These are phyloP conservation scores for Tolypocladium tundrense DNA, from an alignment of 2,329 filamentous ascomycete species.

Conservation along the genomic window DNA sequence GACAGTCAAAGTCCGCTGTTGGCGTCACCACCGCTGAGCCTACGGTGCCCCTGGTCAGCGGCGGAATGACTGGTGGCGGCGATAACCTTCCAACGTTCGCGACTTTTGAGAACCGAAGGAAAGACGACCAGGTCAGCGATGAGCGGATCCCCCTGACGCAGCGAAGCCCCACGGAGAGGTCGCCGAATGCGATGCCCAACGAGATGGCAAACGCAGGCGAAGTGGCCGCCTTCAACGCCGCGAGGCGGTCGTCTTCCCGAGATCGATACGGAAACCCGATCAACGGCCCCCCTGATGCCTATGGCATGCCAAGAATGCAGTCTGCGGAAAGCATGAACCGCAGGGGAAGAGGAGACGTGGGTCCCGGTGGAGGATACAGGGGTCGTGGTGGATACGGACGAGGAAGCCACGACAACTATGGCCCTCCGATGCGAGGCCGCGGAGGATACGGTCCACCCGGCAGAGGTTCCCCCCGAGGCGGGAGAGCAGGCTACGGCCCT, in stretches of 20 bases:
- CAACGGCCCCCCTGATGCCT: constrained; percentile 30
- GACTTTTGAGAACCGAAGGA: constrained; percentile 57
- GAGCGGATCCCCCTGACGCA: constrained; percentile 63
- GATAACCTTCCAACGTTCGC: constrained; percentile 47
- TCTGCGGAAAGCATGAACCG: constrained; percentile 38
- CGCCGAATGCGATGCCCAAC: constrained; percentile 32
- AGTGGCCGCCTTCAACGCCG: constrained; percentile 20
- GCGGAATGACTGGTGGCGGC: constrained; percentile 36
- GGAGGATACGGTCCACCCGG: constrained; percentile 28
- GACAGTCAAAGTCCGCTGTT: constrained; percentile 37
- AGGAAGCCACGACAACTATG: constrained; percentile 38
- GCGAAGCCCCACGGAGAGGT: constrained; percentile 49
- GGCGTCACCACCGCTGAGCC: constrained; percentile 37
- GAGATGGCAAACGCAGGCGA: constrained; percentile 26
- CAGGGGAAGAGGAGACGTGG: constrained; percentile 41
- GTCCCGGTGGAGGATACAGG: constrained; percentile 30
- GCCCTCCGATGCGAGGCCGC: constrained; percentile 27
- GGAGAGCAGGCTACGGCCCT: constrained; percentile 21
- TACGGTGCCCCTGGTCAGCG: constrained; percentile 47
- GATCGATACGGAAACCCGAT: constrained; percentile 59
- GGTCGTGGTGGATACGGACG: constrained; percentile 36
- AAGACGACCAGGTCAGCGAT: constrained; percentile 52
- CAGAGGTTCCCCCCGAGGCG: constrained; percentile 28
- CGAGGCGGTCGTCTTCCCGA: constrained; percentile 30
- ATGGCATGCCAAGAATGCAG: constrained; percentile 34